Evolutionary conservation across 371 early-diverging fungal species (phyloP).

Genomic region (Chytridium lagenaria): DNA sequence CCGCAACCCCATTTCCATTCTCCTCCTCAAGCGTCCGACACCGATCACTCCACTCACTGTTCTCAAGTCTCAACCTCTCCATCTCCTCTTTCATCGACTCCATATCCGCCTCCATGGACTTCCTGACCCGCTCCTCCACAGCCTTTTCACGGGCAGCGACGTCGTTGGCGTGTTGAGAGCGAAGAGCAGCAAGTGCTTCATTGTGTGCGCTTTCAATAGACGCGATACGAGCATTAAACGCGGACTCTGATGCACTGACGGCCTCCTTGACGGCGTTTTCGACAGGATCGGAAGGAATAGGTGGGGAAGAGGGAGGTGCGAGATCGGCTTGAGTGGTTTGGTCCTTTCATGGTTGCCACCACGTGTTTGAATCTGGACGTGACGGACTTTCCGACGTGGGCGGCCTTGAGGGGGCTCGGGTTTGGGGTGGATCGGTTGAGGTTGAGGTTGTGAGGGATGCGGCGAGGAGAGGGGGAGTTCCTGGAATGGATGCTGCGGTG

Average conservation of each 20-base stretch:
- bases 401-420: background rate
- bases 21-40: conserved; percentile 26
- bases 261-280: background rate
- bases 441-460: background rate
- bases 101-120: conserved; percentile 9
- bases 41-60: no score
- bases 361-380: conserved; percentile 58
- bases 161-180: background rate
- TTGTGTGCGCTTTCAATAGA: background rate
- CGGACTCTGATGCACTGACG: no score
- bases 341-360: conserved; percentile 32
- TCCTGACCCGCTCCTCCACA: background rate
- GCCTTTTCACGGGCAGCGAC: background rate
- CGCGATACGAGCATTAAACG: no score
- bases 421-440: background rate
- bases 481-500: conserved; percentile 16
- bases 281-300: background rate
- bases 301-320: conserved; percentile 13
- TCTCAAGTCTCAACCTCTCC: background rate
- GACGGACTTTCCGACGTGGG: conserved; percentile 49
- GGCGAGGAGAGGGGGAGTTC: conserved; percentile 1
- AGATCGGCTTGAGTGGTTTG: conserved; percentile 40
- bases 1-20: conserved; percentile 2
- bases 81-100: background rate
- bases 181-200: background rate